Evolutionary conservation across 331 rosid genomes (phyloP).

Genomic region (Saraca asoca): DNA sequence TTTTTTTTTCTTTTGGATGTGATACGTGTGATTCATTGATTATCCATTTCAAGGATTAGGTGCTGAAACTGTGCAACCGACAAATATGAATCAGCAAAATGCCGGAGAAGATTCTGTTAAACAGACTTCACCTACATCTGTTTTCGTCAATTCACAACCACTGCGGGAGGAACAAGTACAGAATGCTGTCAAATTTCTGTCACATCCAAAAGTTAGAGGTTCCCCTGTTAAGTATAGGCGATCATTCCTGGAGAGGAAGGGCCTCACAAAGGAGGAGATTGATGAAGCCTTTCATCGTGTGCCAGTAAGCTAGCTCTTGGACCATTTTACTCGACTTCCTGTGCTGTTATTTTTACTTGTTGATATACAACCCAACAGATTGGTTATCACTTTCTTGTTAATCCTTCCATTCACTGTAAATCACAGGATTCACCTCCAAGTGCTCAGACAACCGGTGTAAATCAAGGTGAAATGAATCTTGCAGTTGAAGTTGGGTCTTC

Average conservation of each 20-base stretch:
- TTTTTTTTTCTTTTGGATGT: constrained; percentile 16
- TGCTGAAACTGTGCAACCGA: constrained; percentile 45
- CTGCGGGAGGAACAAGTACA: constrained; percentile 92
- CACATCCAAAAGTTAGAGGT: constrained; percentile 87
- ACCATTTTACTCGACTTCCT: constrained; percentile 3
- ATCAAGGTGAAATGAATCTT: constrained; percentile 60
- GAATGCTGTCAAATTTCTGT: constrained; percentile 92
- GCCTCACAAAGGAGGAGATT: constrained; percentile 96
- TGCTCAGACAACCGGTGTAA: constrained; percentile 56
- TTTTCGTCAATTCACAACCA: constrained; percentile 78
- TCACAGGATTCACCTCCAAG: constrained; percentile 75
- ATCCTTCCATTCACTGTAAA: constrained; percentile 27
- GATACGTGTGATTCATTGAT: constrained; percentile 19
- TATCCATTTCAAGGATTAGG: constrained; percentile 37
- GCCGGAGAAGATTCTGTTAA: constrained; percentile 56
- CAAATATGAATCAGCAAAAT: constrained; percentile 51
- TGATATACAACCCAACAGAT: constrained; percentile 8
- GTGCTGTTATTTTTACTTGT: constrained; percentile 2
- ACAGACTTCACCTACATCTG: constrained; percentile 52
- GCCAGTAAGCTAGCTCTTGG: constrained; percentile 61
- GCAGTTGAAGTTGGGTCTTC: constrained; percentile 19
- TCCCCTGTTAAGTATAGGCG: constrained; percentile 83
- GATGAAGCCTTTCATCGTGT: constrained; percentile 91
- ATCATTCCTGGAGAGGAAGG: constrained; percentile 93
- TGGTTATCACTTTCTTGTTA: constrained; percentile 9